phyloP scores from a whole-genome alignment of 345 rosid genomes.

The Gossypioides kirkii region DNA sequence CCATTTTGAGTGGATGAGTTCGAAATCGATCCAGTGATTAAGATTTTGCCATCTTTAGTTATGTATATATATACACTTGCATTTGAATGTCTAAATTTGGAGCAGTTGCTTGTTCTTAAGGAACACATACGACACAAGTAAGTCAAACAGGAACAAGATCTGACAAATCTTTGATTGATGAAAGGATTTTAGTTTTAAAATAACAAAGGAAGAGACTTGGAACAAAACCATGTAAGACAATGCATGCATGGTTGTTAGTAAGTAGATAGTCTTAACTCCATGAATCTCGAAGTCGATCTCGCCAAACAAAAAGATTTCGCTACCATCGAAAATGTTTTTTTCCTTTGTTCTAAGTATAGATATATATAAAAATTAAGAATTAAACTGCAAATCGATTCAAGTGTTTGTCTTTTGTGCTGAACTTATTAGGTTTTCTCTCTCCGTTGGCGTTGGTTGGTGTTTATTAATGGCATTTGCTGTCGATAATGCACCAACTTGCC shows the following conservation, averaged over 20 bases:
- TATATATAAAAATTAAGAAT: not conserved
- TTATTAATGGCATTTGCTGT: not conserved
- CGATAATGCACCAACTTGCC: not conserved
- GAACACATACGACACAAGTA: not conserved
- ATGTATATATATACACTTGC: not conserved
- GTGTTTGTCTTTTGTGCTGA: slow-evolving; percentile 7
- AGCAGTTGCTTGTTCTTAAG: not conserved
- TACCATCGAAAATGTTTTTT: not conserved
- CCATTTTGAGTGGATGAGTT: too few relatives aligned
- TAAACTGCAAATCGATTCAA: not conserved
- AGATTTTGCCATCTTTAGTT: too few relatives aligned
- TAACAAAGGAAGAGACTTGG: not conserved
- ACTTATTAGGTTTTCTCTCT: slow-evolving; percentile 4
- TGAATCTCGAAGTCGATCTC: slow-evolving; percentile 4
- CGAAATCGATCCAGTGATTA: accelerated
- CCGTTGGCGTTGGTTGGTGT: not conserved
- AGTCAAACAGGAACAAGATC: not conserved
- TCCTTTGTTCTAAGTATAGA: not conserved
- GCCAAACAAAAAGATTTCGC: not conserved
- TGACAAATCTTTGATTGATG: not conserved
- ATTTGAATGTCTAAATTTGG: not conserved
- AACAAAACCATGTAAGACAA: not conserved
- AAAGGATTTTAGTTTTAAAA: not conserved
- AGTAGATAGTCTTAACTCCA: not conserved
- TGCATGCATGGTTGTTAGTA: not conserved